These are phyloP conservation scores for Ciborinia camelliae DNA, from an alignment of 2,329 filamentous ascomycete species.

Conservation along the genomic window DNA sequence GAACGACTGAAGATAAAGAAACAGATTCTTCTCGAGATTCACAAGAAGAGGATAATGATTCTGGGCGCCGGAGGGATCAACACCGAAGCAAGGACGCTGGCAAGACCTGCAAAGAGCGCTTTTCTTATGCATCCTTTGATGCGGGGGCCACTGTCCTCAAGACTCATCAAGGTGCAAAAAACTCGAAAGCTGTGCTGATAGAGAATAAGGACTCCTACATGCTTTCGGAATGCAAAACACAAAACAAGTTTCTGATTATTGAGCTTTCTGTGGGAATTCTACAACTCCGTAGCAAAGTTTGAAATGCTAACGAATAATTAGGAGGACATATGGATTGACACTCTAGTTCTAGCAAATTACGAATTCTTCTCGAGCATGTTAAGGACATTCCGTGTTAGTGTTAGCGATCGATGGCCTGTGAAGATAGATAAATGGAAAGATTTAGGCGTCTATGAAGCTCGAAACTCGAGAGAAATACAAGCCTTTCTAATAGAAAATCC, in stretches of 20 bases:
- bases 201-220: constrained; percentile 99
- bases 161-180: constrained; percentile 81
- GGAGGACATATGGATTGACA: constrained; percentile 75
- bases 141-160: constrained; percentile 92
- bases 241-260: constrained; percentile 91
- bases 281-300: constrained; percentile 42
- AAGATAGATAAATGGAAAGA: constrained; percentile 91
- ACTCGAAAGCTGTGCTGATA: constrained; percentile 80
- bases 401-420: constrained; percentile 90
- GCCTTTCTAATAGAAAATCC: constrained; percentile 92
- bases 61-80: constrained; percentile 32
- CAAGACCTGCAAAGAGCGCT: constrained; percentile 95
- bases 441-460: constrained; percentile 82
- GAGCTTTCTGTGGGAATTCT: constrained; percentile 70
- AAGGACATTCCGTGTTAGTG: constrained; percentile 82
- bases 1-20: constrained; percentile 26
- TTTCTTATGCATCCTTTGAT: constrained; percentile 97
- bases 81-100: constrained; percentile 86
- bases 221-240: constrained; percentile 81
- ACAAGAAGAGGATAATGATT: constrained; percentile 32
- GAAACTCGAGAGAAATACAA: constrained; percentile 90
- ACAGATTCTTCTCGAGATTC: constrained; percentile 24
- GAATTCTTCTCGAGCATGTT: constrained; percentile 99
- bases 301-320: constrained; percentile 26
- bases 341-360: constrained; percentile 94